phyloP scores from a whole-genome alignment of 768 basidiomycete genomes.

The Macrolepiota albuminosa region DNA sequence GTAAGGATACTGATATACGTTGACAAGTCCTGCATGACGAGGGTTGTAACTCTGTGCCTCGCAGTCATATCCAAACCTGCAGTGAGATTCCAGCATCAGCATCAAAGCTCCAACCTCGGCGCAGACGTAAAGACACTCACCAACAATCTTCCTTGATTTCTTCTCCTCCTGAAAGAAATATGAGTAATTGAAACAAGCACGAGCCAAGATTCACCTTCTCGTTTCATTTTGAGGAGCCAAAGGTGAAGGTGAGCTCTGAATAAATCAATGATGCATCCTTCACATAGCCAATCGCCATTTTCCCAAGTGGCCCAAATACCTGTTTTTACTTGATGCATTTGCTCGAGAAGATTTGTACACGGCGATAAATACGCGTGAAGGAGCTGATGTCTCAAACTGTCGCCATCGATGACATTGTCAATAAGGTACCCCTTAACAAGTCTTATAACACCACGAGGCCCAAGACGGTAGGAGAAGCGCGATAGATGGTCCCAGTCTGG shows the following conservation, averaged over 20 bases:
- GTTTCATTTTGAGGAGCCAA: constrained; percentile 21
- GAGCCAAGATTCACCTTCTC: constrained; percentile 13
- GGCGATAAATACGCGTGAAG: not conserved
- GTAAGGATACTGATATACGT: constrained; percentile 15
- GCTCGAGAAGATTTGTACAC: not conserved
- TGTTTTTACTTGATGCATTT: constrained; percentile 13
- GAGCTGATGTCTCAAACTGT: not conserved
- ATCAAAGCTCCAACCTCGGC: not conserved
- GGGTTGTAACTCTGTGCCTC: constrained; percentile 20
- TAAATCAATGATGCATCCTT: constrained; percentile 21
- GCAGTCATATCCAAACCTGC: constrained; percentile 29
- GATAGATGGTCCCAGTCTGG: constrained; percentile 17
- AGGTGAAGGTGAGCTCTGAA: constrained; percentile 21
- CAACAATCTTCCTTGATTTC: constrained; percentile 22
- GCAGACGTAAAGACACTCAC: constrained; percentile 11
- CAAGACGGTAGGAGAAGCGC: constrained; percentile 4
- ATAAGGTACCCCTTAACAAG: not conserved
- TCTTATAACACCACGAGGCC: not conserved
- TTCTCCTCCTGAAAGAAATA: constrained; percentile 5
- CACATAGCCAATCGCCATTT: constrained; percentile 27
- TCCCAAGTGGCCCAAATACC: constrained; percentile 20
- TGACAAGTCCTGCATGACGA: constrained; percentile 21
- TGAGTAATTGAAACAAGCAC: not conserved
- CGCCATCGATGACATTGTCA: not conserved
- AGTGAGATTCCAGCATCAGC: not conserved